Base-by-base conservation (phyloP, 768 basidiomycete species). In the Lentinula detonsa region DNA sequence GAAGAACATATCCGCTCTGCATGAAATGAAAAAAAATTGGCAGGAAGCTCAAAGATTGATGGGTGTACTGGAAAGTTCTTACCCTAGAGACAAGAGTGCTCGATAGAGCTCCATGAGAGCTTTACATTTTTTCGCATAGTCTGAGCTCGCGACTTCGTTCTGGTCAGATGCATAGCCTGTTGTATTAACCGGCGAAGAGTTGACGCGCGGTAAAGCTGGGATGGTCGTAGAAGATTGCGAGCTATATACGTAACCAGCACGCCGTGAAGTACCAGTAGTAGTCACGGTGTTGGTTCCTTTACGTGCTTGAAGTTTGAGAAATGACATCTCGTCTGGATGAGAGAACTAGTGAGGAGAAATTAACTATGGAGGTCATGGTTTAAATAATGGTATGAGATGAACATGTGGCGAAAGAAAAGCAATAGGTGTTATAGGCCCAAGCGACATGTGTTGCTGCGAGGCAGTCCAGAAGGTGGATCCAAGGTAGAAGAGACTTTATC, bases 41-140 rank as follows among this genome's bases (percentile, higher is more conserved):
- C 3, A 28, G 55, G 18, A n/a, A 18, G 6, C 1, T n/a, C 28
- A 4, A 13, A 15, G 15, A 7, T 33, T 21, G 13, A 21, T 6
- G n/a, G 4, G 7, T 1, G 21, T 11, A 33, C 6, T 21, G 2
- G 3, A 7, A 18, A 42, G 49, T 3, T 31, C 66, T 37, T 68
- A 60, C 76, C 76, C 76, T 53, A 78, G 59, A 13, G 66, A 69
- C 0, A 67, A 59, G n/a, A 78, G 62, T 31, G 70, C 68, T 21
- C 64, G 67, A 23, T 72, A 66, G 3, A 78, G 63, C n/a, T 70
- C 65, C 63, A 77, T 71, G 34, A 78, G 42, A 54, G 73, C 73
- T 42, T 64, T 69, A 16, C 75, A 68, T 49, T 37, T 68, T 8
- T 67, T 69, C 0, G 74, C 74, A 69, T 78, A 78, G n/a, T 48